phyloP scores from a whole-genome alignment of 148 eudicot genomes.

The Camellia sinensis region DNA sequence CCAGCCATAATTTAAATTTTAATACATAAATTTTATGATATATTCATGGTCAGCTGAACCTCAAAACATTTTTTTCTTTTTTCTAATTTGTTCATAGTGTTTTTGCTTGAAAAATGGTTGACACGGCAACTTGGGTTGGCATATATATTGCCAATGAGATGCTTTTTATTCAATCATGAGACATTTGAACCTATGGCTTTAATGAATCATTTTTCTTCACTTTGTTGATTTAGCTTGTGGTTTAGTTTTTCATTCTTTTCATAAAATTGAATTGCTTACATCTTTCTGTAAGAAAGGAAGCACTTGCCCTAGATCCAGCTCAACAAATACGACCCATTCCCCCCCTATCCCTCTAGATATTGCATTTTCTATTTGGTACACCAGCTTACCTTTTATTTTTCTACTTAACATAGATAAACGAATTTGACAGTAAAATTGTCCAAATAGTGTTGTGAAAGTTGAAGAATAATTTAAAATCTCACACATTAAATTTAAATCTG shows the following conservation, averaged over 20 bases:
- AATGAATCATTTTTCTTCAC: not conserved
- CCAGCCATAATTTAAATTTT: not conserved
- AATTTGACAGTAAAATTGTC: not conserved
- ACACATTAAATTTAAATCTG: no score
- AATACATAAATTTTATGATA: not conserved
- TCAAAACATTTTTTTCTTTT: no score
- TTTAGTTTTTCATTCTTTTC: not conserved
- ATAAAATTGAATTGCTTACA: not conserved
- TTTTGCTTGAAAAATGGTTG: not conserved
- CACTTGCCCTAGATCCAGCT: not conserved
- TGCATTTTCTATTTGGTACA: not conserved
- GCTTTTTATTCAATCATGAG: not conserved
- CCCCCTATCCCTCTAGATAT: not conserved
- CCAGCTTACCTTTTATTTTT: not conserved
- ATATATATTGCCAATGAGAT: not conserved
- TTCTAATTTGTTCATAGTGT: not conserved
- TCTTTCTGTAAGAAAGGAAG: not conserved
- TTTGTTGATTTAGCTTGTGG: not conserved
- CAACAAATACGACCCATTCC: not conserved
- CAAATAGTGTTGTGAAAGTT: no score
- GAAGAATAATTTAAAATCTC: no score
- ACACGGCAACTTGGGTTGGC: not conserved
- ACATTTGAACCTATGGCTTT: not conserved
- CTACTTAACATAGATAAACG: not conserved
- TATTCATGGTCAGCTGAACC: not conserved